A percentile compares a stretch with the other conserved stretches of the same genome.
phyloP scores from a whole-genome alignment of 352 stramenopile genomes.

The Phytopythium aichiense region DNA sequence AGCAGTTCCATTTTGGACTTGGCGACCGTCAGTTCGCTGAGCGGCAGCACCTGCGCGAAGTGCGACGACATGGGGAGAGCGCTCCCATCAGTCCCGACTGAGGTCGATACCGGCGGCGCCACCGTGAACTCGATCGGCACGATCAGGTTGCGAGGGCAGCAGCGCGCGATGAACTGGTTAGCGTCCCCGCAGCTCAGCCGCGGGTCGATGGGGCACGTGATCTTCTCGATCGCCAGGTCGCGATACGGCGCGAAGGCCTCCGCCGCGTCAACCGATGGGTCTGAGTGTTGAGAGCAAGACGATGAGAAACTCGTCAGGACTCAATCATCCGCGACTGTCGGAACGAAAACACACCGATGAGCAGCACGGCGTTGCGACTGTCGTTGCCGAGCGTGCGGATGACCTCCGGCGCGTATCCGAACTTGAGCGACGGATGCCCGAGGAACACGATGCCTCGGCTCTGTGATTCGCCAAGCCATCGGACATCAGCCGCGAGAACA shows the following conservation, averaged over 20 bases:
- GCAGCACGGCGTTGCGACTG: constrained; percentile 57
- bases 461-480: constrained; percentile 15
- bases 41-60: constrained; percentile 65
- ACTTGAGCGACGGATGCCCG: constrained; percentile 58
- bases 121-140: constrained; percentile 60
- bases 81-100: constrained; percentile 5
- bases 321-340: background rate
- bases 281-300: constrained; percentile 13
- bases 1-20: constrained; percentile 67
- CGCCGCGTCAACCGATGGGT: constrained; percentile 49
- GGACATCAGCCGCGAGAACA: background rate
- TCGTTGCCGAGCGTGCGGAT: constrained; percentile 57
- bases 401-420: constrained; percentile 47
- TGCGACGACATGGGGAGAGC: constrained; percentile 42
- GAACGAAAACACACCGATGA: constrained; percentile 38
- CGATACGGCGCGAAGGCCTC: constrained; percentile 56
- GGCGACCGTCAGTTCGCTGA: constrained; percentile 66
- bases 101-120: constrained; percentile 5
- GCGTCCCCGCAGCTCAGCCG: constrained; percentile 79
- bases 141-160: constrained; percentile 63
- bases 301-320: background rate
- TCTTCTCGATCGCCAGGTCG: constrained; percentile 66
- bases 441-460: constrained; percentile 76
- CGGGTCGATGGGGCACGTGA: constrained; percentile 71
- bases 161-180: constrained; percentile 84